Base-by-base conservation (phyloP, 148 eudicot genomes). In the Spergularia bocconei region DNA sequence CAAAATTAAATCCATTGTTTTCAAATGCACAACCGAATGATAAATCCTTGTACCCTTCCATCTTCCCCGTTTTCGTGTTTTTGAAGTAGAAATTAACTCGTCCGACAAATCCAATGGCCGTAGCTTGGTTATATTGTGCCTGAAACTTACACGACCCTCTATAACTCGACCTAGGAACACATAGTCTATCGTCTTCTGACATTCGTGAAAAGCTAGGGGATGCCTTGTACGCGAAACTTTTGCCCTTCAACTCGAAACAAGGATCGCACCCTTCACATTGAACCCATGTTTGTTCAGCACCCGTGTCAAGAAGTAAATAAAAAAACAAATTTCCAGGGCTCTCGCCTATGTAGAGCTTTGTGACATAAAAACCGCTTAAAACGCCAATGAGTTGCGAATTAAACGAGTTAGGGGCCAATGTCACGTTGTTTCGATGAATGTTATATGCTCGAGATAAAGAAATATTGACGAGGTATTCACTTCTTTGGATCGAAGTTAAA, bases 261-360 rank as follows among this genome's bases (percentile, higher is more conserved):
- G 69, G 53, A 12, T 53, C 7, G 29, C 77, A 75, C 3, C 78
- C 72, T 1, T 39, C 16, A 14, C 78, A 75, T 67, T 75, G 78
- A 21, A 67, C 44, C 79, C 79, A 76, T 23, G 79, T 58, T 5
- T 44, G 65, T 4, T 13, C 41, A 5, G 33, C 29, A 11, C 73
- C 73, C 0, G 73, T 67, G 36, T 76, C 78, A 13, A 75, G 11
- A 36, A 66, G 39, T 52, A 66, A n/a, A 21, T 5, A 39, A 21
- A 71, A n/a, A 1, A 50, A 12, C 20, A 20, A 19, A 13, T 8
- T 12, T 12, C 19, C 55, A 0, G 20, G 7, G 1, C 67, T 57
- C 13, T 5, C 36, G 12, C 79, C 74, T 13, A 69, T 25, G 6
- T 15, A 10, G 11, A 77, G 29, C 13, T 48, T 38, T 10, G 74